Evolutionary conservation across 306 rosid genomes (phyloP).

Genomic region (Quercus robur): DNA sequence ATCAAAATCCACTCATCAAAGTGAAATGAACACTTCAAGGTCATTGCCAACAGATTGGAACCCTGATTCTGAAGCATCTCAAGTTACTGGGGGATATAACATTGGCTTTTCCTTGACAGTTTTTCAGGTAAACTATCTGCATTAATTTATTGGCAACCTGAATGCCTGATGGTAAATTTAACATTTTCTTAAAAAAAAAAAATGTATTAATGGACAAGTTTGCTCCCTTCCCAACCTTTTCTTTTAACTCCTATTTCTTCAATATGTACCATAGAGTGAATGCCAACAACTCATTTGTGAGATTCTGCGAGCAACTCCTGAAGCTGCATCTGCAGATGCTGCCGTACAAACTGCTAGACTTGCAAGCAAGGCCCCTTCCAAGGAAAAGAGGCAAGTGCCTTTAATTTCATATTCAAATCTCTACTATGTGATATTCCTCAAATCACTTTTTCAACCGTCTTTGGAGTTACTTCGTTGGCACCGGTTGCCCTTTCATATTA

Average conservation of each 20-base stretch:
- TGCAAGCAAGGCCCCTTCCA: constrained; percentile 91
- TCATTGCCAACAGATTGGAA: constrained; percentile 75
- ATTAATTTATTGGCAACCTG: constrained; percentile 2
- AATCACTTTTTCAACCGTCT: background rate
- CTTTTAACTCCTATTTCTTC: constrained; percentile 18
- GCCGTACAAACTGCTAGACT: constrained; percentile 99
- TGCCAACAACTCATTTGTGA: constrained; percentile 99
- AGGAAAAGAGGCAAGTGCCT: constrained; percentile 73
- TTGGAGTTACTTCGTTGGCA: constrained; percentile 3
- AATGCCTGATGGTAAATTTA: constrained; percentile 18
- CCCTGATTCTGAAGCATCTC: constrained; percentile 85
- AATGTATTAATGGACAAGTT: background rate
- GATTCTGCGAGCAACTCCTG: constrained; percentile 98
- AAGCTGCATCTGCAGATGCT: constrained; percentile 99
- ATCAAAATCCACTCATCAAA: constrained; percentile 59
- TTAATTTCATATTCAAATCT: constrained; percentile 23
- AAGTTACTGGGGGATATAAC: constrained; percentile 93
- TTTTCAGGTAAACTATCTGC: constrained; percentile 63
- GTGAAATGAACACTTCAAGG: constrained; percentile 72
- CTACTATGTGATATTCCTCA: constrained; percentile 8
- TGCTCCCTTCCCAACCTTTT: constrained; percentile 12
- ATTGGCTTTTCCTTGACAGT: constrained; percentile 93
- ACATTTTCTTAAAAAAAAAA: background rate
- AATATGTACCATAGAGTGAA: constrained; percentile 65
- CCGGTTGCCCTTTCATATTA: constrained; percentile 10